Base-by-base conservation (phyloP, 108 stramenopile genomes). In the Skeletonema menzelii region DNA sequence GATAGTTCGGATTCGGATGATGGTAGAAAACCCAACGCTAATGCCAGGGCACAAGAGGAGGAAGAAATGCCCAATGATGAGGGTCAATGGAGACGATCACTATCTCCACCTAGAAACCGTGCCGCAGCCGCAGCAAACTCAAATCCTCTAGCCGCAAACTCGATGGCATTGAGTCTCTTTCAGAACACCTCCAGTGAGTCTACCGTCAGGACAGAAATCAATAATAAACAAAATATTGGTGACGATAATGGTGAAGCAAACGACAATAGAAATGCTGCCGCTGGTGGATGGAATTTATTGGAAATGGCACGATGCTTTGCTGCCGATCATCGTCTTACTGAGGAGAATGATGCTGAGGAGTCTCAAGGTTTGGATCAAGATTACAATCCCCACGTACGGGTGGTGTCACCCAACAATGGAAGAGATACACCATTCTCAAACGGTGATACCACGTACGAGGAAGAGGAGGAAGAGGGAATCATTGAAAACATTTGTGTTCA, bases 31-130 rank as follows among this genome's bases (percentile, higher is more conserved):
- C 14, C 14, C 19, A 46, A 57, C 17, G 56, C 58, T 14, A 38
- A 55, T 11, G 27, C 15, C 26, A 28, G 19, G 19, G 63, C 35
- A 20, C 38, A 47, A 32, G 28, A 53, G 63, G 63, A 61, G 24
- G 70, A 72, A 24, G 70, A 73, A 15, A 69, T 76, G 68, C 67
- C 75, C 17, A 62, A 46, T 57, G 75, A 69, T 44, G 75, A 76
- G 64, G 61, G 66, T 26, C 27, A 66, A 60, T 59, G 57, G 57
- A 59, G n/a, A 15, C 37, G 59, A 34, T 56, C 31, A 3, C 30
- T 57, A 67, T 47, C 53, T 28, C 53, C 67, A 6, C 31, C 30
- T 22, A 11, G 37, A 42, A 28, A 38, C 1, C 46, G 35, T 22
- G 28, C 31, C 8, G 17, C 13, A 7, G 19, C 30, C 2, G 26